phyloP scores from a whole-genome alignment of 768 basidiomycete genomes.

The Boletus fagicola region DNA sequence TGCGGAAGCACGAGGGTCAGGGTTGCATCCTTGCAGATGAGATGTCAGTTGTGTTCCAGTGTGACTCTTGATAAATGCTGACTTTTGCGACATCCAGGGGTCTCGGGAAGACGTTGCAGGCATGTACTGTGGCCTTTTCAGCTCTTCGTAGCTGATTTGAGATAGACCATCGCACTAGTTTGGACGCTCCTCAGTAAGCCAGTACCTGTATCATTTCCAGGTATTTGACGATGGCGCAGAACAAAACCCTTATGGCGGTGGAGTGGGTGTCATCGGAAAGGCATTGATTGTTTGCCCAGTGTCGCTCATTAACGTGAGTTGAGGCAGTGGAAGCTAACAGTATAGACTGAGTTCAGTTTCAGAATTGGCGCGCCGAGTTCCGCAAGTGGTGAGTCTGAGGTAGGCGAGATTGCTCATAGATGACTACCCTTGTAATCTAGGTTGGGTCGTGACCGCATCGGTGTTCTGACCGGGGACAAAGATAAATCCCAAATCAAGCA shows the following conservation, averaged over 20 bases:
- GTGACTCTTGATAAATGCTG: slow-evolving; percentile 4
- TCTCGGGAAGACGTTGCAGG: slow-evolving; percentile 93
- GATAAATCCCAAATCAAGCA: slow-evolving; percentile 56
- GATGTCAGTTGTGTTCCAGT: slow-evolving; percentile 52
- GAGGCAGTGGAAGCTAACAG: background rate
- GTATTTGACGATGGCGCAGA: slow-evolving; percentile 41
- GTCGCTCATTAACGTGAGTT: slow-evolving; percentile 72
- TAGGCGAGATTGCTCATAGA: background rate
- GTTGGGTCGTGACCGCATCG: slow-evolving; percentile 55
- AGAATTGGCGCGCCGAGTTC: slow-evolving; percentile 98
- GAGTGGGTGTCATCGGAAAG: slow-evolving; percentile 61
- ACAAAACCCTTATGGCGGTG: slow-evolving; percentile 76
- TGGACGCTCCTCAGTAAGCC: slow-evolving; percentile 89
- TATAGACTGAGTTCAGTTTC: background rate
- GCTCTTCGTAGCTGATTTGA: slow-evolving; percentile 9
- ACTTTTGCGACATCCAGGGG: slow-evolving; percentile 56
- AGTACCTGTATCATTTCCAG: slow-evolving; percentile 1
- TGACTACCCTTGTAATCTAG: slow-evolving; percentile 28
- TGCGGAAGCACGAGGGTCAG: slow-evolving; percentile 85
- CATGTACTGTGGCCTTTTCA: slow-evolving; percentile 19
- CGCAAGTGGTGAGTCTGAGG: slow-evolving; percentile 78
- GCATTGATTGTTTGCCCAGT: slow-evolving; percentile 94
- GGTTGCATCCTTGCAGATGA: slow-evolving; percentile 98
- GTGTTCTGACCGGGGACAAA: slow-evolving; percentile 60
- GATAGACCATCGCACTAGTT: slow-evolving; percentile 78